These are phyloP conservation scores for Glycine tomentella DNA, from an alignment of 306 rosid genomes.

Conservation along the genomic window DNA sequence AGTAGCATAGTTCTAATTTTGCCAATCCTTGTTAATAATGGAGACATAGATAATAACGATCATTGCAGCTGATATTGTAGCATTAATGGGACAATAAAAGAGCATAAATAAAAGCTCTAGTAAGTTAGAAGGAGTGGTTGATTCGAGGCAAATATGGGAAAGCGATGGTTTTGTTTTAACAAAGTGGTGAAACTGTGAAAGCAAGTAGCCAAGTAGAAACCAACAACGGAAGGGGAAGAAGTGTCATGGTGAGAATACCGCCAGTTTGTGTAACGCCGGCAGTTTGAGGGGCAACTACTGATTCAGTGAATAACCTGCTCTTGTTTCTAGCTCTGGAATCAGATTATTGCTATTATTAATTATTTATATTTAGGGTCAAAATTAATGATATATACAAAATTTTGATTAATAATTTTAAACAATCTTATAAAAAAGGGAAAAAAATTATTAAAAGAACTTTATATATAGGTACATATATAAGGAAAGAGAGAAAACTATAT, in stretches of 20 bases:
- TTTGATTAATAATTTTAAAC: too few species aligned
- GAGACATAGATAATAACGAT: constrained; percentile 18
- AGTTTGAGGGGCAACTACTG: too few species aligned
- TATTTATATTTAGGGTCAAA: too few species aligned
- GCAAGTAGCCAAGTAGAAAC: constrained; percentile 19
- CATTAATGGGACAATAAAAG: constrained; percentile 18
- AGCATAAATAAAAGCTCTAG: not conserved
- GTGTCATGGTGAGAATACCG: constrained; percentile 38
- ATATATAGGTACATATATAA: too few species aligned
- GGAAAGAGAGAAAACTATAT: too few species aligned
- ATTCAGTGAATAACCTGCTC: not conserved
- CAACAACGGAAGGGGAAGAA: not conserved
- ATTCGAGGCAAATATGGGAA: not conserved
- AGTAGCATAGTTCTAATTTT: not conserved
- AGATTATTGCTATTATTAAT: too few species aligned
- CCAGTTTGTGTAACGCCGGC: not conserved
- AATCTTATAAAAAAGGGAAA: too few species aligned
- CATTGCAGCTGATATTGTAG: constrained; percentile 25
- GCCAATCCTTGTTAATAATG: not conserved
- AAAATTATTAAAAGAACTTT: too few species aligned
- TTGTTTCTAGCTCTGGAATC: not conserved
- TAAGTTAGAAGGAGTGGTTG: not conserved
- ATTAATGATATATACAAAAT: too few species aligned
- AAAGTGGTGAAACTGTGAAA: not conserved
- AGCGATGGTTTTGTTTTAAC: constrained; percentile 34